phyloP scores from a whole-genome alignment of 108 stramenopile species.

The Skeletonema costatum region DNA sequence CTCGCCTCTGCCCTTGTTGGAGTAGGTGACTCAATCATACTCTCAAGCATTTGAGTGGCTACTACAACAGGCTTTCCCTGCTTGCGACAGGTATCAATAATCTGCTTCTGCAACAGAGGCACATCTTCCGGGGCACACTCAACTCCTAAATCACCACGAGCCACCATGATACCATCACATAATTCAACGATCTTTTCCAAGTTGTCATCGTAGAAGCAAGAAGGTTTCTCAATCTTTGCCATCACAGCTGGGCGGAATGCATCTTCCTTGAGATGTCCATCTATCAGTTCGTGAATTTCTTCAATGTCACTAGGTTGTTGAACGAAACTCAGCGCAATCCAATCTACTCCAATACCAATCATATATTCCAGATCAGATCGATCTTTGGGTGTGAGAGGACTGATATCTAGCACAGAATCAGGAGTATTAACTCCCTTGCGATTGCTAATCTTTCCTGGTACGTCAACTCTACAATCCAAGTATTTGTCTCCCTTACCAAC shows the following conservation, averaged over 20 bases:
- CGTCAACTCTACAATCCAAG: slow-evolving; percentile 76
- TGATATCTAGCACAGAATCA: slow-evolving; percentile 77
- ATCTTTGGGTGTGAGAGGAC: slow-evolving; percentile 86
- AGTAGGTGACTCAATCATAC: slow-evolving; percentile 65
- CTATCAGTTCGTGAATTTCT: slow-evolving; percentile 82
- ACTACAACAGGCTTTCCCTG: slow-evolving; percentile 92
- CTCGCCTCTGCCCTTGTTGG: slow-evolving; percentile 87
- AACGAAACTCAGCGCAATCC: slow-evolving; percentile 96
- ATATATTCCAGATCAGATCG: slow-evolving; percentile 84
- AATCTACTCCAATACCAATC: slow-evolving; percentile 92
- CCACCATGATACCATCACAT: slow-evolving; percentile 80
- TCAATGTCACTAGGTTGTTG: slow-evolving; percentile 89
- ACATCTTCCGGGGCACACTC: slow-evolving; percentile 96
- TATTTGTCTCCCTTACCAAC: slow-evolving; percentile 60
- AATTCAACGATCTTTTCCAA: slow-evolving; percentile 78
- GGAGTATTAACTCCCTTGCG: slow-evolving; percentile 90
- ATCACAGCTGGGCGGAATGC: slow-evolving; percentile 81
- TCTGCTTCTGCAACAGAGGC: slow-evolving; percentile 93
- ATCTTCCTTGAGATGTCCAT: slow-evolving; percentile 60
- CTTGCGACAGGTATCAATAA: slow-evolving; percentile 90
- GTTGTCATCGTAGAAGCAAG: slow-evolving; percentile 27
- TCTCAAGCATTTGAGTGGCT: slow-evolving; percentile 85
- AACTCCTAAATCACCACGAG: slow-evolving; percentile 94
- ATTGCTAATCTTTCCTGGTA: slow-evolving; percentile 81
- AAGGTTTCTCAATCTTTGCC: slow-evolving; percentile 98